These are phyloP conservation scores for Simplicillium aogashimaense DNA, from an alignment of 2,329 filamentous ascomycete species.

Conservation along the genomic window DNA sequence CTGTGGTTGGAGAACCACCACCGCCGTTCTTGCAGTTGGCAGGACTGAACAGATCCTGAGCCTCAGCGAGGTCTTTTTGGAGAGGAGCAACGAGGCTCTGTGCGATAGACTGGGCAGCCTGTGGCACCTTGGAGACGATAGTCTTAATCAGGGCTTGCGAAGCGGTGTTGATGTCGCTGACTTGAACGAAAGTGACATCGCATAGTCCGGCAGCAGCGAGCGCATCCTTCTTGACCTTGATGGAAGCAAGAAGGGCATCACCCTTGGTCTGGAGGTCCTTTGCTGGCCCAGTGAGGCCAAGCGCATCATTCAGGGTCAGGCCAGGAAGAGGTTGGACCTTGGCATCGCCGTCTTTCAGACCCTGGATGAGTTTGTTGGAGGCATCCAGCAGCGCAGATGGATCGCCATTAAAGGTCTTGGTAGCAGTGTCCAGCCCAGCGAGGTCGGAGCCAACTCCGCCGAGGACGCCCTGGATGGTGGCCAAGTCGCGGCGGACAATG, in stretches of 20 bases:
- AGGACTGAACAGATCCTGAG: constrained; percentile 14
- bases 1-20: background rate
- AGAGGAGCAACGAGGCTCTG: constrained; percentile 14
- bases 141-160: constrained; percentile 18
- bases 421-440: constrained; percentile 12
- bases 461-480: constrained; percentile 8
- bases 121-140: constrained; percentile 18
- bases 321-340: constrained; percentile 7
- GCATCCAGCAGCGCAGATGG: constrained; percentile 9
- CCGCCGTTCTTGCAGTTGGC: constrained; percentile 17
- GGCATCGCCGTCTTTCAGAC: constrained; percentile 9
- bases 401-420: constrained; percentile 15
- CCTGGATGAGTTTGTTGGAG: constrained; percentile 11
- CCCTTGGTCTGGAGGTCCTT: constrained; percentile 14
- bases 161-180: constrained; percentile 13
- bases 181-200: constrained; percentile 12
- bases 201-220: constrained; percentile 18
- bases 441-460: constrained; percentile 6
- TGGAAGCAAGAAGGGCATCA: constrained; percentile 13
- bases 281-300: constrained; percentile 9
- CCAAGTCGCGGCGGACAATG: constrained; percentile 8
- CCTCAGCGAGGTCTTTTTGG: constrained; percentile 12
- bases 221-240: constrained; percentile 16
- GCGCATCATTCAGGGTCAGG: constrained; percentile 9
- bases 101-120: constrained; percentile 16